A percentile compares a stretch with the other conserved stretches of the same genome.
Conservation (phyloP, 2,329 filamentous ascomycete species). For the Camptophora hylomeconis region DNA sequence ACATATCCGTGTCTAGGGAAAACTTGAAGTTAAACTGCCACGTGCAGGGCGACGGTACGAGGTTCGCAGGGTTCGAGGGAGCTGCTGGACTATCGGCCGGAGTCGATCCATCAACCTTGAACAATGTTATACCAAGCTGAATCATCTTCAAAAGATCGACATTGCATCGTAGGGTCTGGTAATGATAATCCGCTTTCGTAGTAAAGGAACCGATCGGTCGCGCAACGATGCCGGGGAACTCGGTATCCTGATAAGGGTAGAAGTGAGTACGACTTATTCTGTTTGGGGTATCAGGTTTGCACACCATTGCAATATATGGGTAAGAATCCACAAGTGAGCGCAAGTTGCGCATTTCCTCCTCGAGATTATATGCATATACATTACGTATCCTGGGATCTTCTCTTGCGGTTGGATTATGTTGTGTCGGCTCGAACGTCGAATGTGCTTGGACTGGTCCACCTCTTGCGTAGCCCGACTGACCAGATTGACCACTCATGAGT, state of each 20-base stretch:
- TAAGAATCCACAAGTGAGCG: slow-evolving; percentile 78
- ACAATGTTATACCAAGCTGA: slow-evolving; percentile 87
- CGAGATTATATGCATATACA: slow-evolving; percentile 86
- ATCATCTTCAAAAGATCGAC: slow-evolving; percentile 97
- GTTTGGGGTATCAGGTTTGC: slow-evolving; percentile 20
- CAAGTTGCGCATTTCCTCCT: slow-evolving; percentile 78
- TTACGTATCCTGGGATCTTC: slow-evolving; percentile 76
- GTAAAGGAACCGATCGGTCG: slow-evolving; percentile 89
- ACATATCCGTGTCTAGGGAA: slow-evolving; percentile 91
- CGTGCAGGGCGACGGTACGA: slow-evolving; percentile 21
- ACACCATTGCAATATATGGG: slow-evolving; percentile 94
- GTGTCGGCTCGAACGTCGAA: slow-evolving; percentile 24
- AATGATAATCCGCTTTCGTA: slow-evolving; percentile 95
- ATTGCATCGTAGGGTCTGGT: slow-evolving; percentile 92
- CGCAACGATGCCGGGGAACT: slow-evolving; percentile 95
- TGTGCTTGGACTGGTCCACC: slow-evolving; percentile 53
- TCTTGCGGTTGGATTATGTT: slow-evolving; percentile 21
- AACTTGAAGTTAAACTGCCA: slow-evolving; percentile 99
- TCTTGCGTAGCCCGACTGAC: slow-evolving; percentile 75
- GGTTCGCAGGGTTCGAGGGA: slow-evolving; percentile 33
- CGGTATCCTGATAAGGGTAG: slow-evolving; percentile 62
- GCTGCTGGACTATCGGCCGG: slow-evolving; percentile 48
- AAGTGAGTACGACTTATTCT: slow-evolving; percentile 11
- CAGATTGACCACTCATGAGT: slow-evolving; percentile 73
- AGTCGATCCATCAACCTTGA: slow-evolving; percentile 78